phyloP scores from a whole-genome alignment of 441 rosid species.

The Pelargonium cotyledonis region DNA sequence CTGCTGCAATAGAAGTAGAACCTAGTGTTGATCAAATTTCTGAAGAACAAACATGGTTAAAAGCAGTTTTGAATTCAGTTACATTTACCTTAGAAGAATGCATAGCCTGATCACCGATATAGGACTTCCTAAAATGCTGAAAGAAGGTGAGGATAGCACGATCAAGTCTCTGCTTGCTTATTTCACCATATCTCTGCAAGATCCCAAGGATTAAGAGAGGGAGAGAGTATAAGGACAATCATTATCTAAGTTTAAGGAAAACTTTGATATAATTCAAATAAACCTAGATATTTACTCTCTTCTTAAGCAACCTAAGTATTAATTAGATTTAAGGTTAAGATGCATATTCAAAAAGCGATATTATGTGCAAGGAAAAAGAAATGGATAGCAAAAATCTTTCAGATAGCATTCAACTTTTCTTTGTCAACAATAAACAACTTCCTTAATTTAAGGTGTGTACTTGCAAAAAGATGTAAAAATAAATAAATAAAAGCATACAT shows the following conservation, averaged over 20 bases:
- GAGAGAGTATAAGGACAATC: background rate
- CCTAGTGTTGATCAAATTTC: slow-evolving; percentile 11
- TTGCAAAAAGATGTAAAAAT: background rate
- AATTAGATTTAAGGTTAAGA: background rate
- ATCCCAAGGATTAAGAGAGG: slow-evolving; percentile 18
- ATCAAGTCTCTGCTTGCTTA: slow-evolving; percentile 97
- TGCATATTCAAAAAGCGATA: background rate
- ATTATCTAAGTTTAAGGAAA: background rate
- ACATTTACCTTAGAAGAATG: slow-evolving; percentile 90
- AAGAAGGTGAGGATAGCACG: slow-evolving; percentile 95
- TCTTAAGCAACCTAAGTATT: background rate
- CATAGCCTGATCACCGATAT: slow-evolving; percentile 99
- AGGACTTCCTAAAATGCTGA: slow-evolving; percentile 95
- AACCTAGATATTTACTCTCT: background rate
- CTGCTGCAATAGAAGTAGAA: slow-evolving; percentile 70
- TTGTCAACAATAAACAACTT: background rate
- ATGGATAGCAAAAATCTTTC: background rate
- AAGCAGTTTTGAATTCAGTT: background rate
- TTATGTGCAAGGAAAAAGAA: background rate
- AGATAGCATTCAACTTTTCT: background rate
- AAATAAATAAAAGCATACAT: background rate
- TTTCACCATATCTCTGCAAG: slow-evolving; percentile 78
- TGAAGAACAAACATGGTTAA: slow-evolving; percentile 9
- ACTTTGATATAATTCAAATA: background rate
- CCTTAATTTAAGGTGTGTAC: background rate